A percentile compares a stretch with the other conserved stretches of the same genome.
Evolutionary conservation across 1,284 basidiomycete species (phyloP).

Genomic region (Phylloboletellus chloephorus): DNA sequence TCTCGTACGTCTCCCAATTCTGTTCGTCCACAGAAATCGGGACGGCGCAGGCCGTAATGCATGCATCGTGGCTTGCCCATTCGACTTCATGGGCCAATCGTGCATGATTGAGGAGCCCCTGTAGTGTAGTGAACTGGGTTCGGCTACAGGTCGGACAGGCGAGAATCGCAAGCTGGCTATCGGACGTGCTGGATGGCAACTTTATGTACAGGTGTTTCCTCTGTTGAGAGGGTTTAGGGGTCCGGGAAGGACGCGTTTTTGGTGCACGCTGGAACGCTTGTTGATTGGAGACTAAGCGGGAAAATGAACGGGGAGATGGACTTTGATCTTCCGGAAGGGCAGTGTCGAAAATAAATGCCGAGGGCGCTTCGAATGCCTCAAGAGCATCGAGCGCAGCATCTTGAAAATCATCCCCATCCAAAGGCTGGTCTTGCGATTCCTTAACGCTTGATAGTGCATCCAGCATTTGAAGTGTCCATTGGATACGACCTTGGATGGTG

Average conservation of each 20-base stretch:
- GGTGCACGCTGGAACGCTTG: constrained; percentile 21
- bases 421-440: constrained; percentile 14
- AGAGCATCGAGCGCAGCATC: constrained; percentile 54
- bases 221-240: constrained; percentile 30
- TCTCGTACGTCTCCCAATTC: constrained; percentile 45
- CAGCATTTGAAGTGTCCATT: constrained; percentile 59
- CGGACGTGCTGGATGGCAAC: constrained; percentile 28
- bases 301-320: constrained; percentile 17
- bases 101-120: constrained; percentile 72
- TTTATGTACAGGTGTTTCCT: constrained; percentile 45
- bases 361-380: constrained; percentile 48
- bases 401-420: constrained; percentile 35
- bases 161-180: constrained; percentile 41
- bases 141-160: constrained; percentile 58
- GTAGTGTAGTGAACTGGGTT: constrained; percentile 64
- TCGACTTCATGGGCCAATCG: constrained; percentile 61
- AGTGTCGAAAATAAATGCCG: constrained; percentile 44
- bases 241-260: constrained; percentile 36
- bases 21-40: constrained; percentile 38
- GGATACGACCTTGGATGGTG: constrained; percentile 56
- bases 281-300: constrained; percentile 15
- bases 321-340: constrained; percentile 30
- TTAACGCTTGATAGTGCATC: constrained; percentile 38
- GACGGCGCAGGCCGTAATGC: constrained; percentile 60
- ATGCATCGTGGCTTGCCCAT: constrained; percentile 72